Conservation (phyloP, 2,329 filamentous ascomycete species). For the Cordyceps militaris region DNA sequence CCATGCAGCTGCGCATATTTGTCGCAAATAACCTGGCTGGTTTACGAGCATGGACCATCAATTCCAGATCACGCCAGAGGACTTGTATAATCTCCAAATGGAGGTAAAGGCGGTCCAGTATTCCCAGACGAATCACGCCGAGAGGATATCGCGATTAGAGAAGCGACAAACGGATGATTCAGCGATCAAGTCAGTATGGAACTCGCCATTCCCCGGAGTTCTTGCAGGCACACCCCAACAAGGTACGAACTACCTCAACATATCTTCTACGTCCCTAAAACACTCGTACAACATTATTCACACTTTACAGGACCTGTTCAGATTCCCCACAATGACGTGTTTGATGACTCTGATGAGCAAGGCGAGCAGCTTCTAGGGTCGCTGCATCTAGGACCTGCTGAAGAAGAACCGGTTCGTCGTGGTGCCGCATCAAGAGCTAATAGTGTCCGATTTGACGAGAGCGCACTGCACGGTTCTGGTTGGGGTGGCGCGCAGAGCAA, state of each 20-base stretch:
- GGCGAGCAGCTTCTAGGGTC: slow-evolving; percentile 72
- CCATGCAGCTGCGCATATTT: slow-evolving; percentile 2
- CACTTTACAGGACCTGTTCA: slow-evolving; percentile 61
- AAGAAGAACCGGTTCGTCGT: slow-evolving; percentile 77
- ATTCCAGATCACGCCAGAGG: slow-evolving; percentile 53
- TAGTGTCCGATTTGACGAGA: slow-evolving; percentile 96
- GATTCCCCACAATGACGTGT: slow-evolving; percentile 73
- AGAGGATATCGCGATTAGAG: slow-evolving; percentile 55
- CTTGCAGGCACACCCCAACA: slow-evolving; percentile 78
- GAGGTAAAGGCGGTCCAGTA: slow-evolving; percentile 62
- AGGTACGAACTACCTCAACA: slow-evolving; percentile 47
- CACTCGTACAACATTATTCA: slow-evolving; percentile 1
- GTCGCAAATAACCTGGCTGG: background rate
- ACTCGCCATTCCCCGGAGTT: slow-evolving; percentile 84
- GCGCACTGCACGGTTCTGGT: slow-evolving; percentile 78
- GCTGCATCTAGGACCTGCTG: slow-evolving; percentile 70
- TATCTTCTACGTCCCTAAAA: background rate
- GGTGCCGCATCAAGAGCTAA: slow-evolving; percentile 89
- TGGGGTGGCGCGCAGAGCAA: slow-evolving; percentile 67
- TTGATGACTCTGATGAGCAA: slow-evolving; percentile 86
- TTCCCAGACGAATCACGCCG: slow-evolving; percentile 54
- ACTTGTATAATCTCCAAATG: slow-evolving; percentile 62
- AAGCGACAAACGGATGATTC: slow-evolving; percentile 62
- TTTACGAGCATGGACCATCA: slow-evolving; percentile 55
- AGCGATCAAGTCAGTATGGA: slow-evolving; percentile 80